These are phyloP conservation scores for Jatropha podagrica DNA, from an alignment of 441 rosid genomes.

Conservation along the genomic window DNA sequence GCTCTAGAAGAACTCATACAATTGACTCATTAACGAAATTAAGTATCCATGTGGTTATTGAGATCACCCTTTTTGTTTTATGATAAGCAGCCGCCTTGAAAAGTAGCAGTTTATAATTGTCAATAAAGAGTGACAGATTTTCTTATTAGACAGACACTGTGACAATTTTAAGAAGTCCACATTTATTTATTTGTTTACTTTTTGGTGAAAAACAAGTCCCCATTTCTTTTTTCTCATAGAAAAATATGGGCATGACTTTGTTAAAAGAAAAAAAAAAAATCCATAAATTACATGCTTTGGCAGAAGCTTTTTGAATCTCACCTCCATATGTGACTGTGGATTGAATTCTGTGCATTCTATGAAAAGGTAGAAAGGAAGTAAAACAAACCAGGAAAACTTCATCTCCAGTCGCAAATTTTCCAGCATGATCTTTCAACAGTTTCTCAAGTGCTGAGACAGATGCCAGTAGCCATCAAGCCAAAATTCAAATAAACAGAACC, in stretches of 20 bases:
- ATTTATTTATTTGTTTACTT: neutral
- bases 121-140: neutral
- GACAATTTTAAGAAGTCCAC: neutral
- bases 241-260: neutral
- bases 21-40: neutral
- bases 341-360: neutral
- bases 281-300: neutral
- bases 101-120: neutral
- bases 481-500: slow-evolving; percentile 5
- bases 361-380: slow-evolving; percentile 7
- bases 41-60: neutral
- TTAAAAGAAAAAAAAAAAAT: neutral
- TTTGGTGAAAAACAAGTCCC: too few species aligned
- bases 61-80: neutral
- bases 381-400: slow-evolving; percentile 56
- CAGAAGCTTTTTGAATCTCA: neutral
- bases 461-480: slow-evolving; percentile 6
- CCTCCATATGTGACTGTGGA: neutral
- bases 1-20: neutral
- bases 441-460: slow-evolving; percentile 65
- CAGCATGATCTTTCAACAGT: slow-evolving; percentile 57
- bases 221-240: neutral
- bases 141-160: neutral
- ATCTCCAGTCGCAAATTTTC: slow-evolving; percentile 77
- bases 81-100: neutral